Conservation (phyloP, 2,329 filamentous ascomycete genomes). For the Alternaria sp. region DNA sequence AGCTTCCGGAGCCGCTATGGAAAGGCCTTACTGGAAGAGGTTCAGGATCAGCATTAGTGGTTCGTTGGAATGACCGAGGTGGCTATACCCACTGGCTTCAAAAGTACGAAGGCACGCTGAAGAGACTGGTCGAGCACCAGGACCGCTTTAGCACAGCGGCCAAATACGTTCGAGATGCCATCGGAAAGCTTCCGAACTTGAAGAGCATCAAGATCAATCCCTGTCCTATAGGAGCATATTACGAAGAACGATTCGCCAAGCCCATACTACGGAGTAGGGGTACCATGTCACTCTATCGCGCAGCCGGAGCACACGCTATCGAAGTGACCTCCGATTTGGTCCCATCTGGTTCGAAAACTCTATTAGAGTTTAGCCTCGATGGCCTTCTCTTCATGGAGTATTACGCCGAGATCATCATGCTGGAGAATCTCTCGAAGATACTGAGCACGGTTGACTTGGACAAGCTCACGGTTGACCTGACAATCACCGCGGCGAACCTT, state of each 20-base stretch:
- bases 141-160: neutral
- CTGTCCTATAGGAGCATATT: neutral
- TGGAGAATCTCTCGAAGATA: neutral
- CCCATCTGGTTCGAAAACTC: neutral
- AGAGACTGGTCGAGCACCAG: neutral
- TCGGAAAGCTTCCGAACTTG: neutral
- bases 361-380: neutral
- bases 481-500: neutral
- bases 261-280: neutral
- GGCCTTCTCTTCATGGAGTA: neutral
- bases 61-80: neutral
- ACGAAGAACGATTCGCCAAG: neutral
- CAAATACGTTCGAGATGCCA: neutral
- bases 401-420: neutral
- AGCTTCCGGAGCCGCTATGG: neutral
- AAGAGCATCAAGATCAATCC: neutral
- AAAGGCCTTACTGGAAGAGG: neutral
- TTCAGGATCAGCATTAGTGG: neutral
- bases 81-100: neutral
- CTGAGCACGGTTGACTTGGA: neutral
- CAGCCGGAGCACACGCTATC: neutral
- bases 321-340: neutral
- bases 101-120: neutral
- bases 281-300: neutral
- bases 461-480: neutral